Evolutionary conservation across 208 protist genomes (phyloP), one percentile per base, ranked within the genome.

Genomic region (Leishmania mexicana): DNA sequence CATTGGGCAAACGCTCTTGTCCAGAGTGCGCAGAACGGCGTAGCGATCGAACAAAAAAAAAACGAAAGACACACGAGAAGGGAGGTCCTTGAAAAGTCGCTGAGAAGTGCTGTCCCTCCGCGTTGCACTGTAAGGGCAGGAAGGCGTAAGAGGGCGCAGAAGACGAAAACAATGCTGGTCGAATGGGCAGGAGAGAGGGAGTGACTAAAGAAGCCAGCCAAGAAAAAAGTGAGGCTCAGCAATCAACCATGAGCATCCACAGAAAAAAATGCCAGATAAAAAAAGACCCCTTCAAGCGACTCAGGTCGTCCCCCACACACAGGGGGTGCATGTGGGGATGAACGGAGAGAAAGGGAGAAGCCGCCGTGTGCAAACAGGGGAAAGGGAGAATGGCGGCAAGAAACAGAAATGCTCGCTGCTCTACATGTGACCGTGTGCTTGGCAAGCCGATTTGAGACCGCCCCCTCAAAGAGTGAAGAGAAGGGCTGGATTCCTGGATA

Each of bases 1-100:
- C 83, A 86, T 86, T 10, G 40, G 28, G 5, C 17, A 28, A 42
- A 64, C 62, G 13, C 15, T 42, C 35, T 19, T 76, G 31, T 11
- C 35, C 17, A 11, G 10, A 74, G 11, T 24, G 6, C 42, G 40
- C 45, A 21, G 45, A 31, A n/a, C 13, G 6, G 31, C 35, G 11
- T 8, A 57, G 3, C 42, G 8, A 47, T 47, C 35, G 1, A 40
- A 4, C 17, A 60, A 60, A 58, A 58, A 28, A 11, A 8, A 15
- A 47, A 19, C 3, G 3, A 31, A 17, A 62, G 35, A 64, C 13
- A 24, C n/a, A 40, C 10, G 13, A 40, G 31, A 68, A 68, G 15
- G 31, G 15, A 2, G 11, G 7, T 40, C 15, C 42, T 19, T 10
- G 11, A 40, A 19, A 10, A 31, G 3, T 42, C 31, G 13, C 13